Evolutionary conservation across 345 rosid species (phyloP), one percentile per base, ranked within the genome.

Genomic region (Nasturtium officinale): DNA sequence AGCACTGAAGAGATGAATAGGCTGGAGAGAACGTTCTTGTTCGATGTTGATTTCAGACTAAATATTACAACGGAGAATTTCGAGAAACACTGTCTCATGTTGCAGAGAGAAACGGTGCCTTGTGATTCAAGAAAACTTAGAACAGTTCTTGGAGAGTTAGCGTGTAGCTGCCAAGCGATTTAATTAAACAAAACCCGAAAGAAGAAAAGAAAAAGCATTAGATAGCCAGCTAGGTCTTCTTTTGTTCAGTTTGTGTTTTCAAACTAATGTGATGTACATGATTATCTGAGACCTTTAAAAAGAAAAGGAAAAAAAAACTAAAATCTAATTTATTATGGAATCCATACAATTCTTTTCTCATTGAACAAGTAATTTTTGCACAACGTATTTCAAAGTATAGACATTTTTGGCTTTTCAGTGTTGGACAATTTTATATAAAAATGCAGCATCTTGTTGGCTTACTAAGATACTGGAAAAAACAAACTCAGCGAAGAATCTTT

Each of bases 1-100:
- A 76, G 83, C 74, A 77, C 65, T 3, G 81, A 71, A 46, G 84
- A 83, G 72, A 77, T 83, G 80, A 83, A 83, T 62, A 42, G 30
- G 53, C 50, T 83, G 61, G 86, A 83, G 73, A 69, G 72, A 67
- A 62, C 65, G 46, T 74, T 83, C 62, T 71, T 83, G 71, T 79
- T 81, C 61, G 55, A 72, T 32, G 3, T 83, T 67, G 86, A 81
- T 28, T 83, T 83, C 18, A 71, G 75, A 63, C 69, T 83, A 3
- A 40, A 78, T 46, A 74, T 83, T 48, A 83, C 84, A 5, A 50
- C 43, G 13, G 80, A 76, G 54, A 28, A 40, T n/a, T 83, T 83
- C 42, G 61, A 65, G 63, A 81, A 52, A 21, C 77, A 81, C 15
- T 81, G 86, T 45, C 13, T 59, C 5, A 70, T 72, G 76, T 62